A percentile compares a stretch with the other conserved stretches of the same genome.
phyloP scores from a whole-genome alignment of 1,139 yeast species.

The Kurtzmaniella natalensis region DNA sequence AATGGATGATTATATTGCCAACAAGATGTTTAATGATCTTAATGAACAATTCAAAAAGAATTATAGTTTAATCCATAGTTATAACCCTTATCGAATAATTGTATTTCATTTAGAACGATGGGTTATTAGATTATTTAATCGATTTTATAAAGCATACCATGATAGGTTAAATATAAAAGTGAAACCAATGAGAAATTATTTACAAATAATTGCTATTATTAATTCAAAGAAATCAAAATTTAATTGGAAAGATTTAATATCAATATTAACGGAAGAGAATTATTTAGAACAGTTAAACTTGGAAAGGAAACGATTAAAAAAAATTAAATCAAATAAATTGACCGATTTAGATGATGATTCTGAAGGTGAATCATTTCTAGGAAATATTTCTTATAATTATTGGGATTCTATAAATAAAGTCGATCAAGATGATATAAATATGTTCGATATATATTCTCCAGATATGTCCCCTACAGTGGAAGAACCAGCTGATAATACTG shows the following conservation, averaged over 20 bases:
- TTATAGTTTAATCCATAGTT: conserved; percentile 19
- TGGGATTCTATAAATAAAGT: conserved; percentile 31
- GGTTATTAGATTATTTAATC: conserved; percentile 36
- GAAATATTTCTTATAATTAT: conserved; percentile 28
- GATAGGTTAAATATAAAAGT: conserved; percentile 15
- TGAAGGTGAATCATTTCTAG: conserved; percentile 11
- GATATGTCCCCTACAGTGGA: conserved; percentile 3
- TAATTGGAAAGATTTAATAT: conserved; percentile 19
- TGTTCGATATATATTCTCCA: conserved; percentile 15
- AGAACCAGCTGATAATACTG: too few species aligned
- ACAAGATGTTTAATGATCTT: conserved; percentile 23
- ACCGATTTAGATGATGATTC: background rate
- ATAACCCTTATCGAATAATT: conserved; percentile 21
- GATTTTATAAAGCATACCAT: conserved; percentile 31
- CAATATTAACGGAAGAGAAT: conserved; percentile 26
- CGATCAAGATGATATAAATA: conserved; percentile 25
- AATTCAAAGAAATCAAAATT: conserved; percentile 15
- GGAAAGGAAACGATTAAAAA: conserved; percentile 8
- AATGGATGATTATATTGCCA: conserved; percentile 22
- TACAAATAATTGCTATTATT: conserved; percentile 22
- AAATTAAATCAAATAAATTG: background rate
- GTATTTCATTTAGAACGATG: conserved; percentile 30
- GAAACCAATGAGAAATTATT: conserved; percentile 19
- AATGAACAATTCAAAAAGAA: conserved; percentile 15
- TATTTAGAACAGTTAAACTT: conserved; percentile 18